These are phyloP conservation scores for Pythium volutum DNA, from an alignment of 352 stramenopile species.

Conservation along the genomic window DNA sequence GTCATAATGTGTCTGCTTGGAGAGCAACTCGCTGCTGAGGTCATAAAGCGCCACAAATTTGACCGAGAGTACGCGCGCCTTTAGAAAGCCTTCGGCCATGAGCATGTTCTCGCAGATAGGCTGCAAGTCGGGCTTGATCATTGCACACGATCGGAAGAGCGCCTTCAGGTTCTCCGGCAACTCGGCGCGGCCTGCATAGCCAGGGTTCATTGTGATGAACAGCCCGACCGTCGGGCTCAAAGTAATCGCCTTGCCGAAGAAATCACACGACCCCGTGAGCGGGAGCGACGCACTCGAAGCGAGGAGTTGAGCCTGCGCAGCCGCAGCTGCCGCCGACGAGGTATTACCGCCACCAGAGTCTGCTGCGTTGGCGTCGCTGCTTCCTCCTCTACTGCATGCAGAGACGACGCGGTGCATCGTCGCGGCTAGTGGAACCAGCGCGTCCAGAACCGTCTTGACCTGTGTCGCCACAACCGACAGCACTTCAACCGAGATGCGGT, in stretches of 20 bases:
- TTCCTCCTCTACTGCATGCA: conserved; percentile 19
- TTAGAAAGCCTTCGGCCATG: conserved; percentile 92
- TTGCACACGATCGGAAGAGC: conserved; percentile 89
- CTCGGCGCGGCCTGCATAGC: conserved; percentile 89
- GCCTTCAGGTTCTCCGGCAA: conserved; percentile 93
- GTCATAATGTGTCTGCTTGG: conserved; percentile 92
- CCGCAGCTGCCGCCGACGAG: not conserved
- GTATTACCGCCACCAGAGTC: conserved; percentile 13
- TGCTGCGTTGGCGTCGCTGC: conserved; percentile 13
- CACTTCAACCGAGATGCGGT: conserved; percentile 96
- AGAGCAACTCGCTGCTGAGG: conserved; percentile 83
- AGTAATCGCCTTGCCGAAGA: conserved; percentile 86
- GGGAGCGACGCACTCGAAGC: conserved; percentile 20
- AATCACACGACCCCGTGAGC: conserved; percentile 78
- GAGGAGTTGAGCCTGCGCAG: conserved; percentile 13
- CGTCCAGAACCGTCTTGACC: conserved; percentile 97
- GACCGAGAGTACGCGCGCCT: conserved; percentile 69
- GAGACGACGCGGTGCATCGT: conserved; percentile 25
- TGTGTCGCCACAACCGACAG: conserved; percentile 95
- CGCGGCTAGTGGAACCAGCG: conserved; percentile 31
- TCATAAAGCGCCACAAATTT: conserved; percentile 92
- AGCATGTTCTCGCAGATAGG: conserved; percentile 95
- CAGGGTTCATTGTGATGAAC: conserved; percentile 95
- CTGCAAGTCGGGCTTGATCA: conserved; percentile 90
- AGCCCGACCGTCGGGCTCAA: conserved; percentile 85